Evolutionary conservation across 192 early-diverging fungal genomes (phyloP).

Genomic region (Podila minutissima): DNA sequence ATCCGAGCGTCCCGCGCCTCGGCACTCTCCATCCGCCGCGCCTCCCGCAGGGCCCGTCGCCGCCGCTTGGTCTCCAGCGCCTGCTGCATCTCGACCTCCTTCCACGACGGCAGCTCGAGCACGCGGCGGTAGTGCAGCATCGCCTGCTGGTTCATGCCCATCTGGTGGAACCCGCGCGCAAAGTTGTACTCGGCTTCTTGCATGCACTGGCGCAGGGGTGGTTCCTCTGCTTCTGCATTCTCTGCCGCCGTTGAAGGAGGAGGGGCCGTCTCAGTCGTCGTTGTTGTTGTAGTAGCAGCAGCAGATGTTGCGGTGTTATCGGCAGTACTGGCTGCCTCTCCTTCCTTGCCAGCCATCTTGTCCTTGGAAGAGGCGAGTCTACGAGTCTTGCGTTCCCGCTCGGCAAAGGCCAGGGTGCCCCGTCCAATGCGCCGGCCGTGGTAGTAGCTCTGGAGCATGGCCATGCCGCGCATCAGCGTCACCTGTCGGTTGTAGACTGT

Average conservation of each 20-base stretch:
- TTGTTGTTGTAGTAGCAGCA: neutral
- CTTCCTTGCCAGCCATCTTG: neutral
- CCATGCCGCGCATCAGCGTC: conserved; percentile 64
- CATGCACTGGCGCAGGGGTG: conserved; percentile 16
- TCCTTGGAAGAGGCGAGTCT: neutral
- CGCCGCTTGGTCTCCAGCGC: neutral
- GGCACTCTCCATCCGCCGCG: neutral
- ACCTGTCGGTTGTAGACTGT: conserved; percentile 75
- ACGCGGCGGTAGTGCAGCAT: conserved; percentile 87
- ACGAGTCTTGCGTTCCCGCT: conserved; percentile 14
- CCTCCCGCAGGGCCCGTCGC: neutral
- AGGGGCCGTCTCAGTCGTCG: neutral
- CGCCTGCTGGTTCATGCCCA: conserved; percentile 85
- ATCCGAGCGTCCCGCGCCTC: conserved; percentile 3
- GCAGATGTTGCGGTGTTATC: neutral
- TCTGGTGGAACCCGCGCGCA: conserved; percentile 89
- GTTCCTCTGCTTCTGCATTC: neutral
- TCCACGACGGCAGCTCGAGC: conserved; percentile 65
- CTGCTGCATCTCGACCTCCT: conserved; percentile 29
- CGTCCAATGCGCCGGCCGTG: conserved; percentile 22
- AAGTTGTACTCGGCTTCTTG: conserved; percentile 87
- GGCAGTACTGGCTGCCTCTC: neutral
- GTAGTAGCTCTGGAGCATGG: conserved; percentile 39
- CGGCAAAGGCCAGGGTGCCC: conserved; percentile 21
- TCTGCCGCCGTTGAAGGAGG: neutral